Evolutionary conservation across 306 rosid species (phyloP).

Genomic region (Sechiopsis laciniata): DNA sequence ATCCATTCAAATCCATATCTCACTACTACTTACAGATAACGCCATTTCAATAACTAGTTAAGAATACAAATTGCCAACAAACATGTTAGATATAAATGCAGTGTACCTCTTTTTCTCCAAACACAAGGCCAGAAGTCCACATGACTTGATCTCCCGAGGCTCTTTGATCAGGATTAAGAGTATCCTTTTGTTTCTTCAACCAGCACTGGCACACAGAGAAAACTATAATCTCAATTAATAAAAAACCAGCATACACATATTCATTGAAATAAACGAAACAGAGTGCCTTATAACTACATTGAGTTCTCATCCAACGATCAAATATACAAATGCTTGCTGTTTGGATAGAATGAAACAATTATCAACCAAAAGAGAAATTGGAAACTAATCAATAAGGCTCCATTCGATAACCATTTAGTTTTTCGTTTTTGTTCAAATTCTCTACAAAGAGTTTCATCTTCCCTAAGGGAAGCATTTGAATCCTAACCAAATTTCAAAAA

Average conservation of each 20-base stretch:
- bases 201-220: conserved; percentile 59
- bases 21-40: background rate
- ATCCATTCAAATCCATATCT: background rate
- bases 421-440: too few species aligned
- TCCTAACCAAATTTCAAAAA: too few species aligned
- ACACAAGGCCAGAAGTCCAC: conserved; percentile 94
- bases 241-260: background rate
- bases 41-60: background rate
- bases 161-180: conserved; percentile 58
- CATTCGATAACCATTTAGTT: too few species aligned
- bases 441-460: too few species aligned
- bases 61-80: background rate
- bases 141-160: conserved; percentile 38
- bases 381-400: background rate
- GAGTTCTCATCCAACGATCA: background rate
- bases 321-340: background rate
- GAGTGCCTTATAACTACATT: conserved; percentile 29
- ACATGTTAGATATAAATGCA: background rate
- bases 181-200: conserved; percentile 92
- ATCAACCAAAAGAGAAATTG: background rate
- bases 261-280: conserved; percentile 6
- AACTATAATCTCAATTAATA: conserved; percentile 18
- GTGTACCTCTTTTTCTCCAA: conserved; percentile 76
- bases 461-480: too few species aligned
- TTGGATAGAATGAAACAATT: background rate